Evolutionary conservation across 2,329 filamentous ascomycete species (phyloP), one percentile per base, ranked within the genome.

Genomic region (Nannizzia gypsea): DNA sequence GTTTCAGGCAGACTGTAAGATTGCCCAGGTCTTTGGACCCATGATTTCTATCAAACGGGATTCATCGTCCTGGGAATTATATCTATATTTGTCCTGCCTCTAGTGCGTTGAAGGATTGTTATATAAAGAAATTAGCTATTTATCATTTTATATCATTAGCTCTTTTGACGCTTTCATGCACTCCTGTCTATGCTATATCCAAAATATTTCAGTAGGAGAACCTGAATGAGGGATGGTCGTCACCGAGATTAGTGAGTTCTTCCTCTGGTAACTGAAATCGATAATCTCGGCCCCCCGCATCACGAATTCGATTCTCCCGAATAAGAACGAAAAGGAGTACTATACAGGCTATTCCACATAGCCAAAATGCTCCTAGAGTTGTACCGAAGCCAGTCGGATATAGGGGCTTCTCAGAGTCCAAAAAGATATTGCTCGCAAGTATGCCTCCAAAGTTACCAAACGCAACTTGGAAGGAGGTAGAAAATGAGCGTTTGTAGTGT

Each of bases 401-500:
- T 2, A 56, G 59, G 1, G 69, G 70, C 4, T 68, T 67, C 56
- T 72, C 69, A 6, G 61, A 61, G 22, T 65, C 58, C 31, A 70
- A 64, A 60, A 69, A 72, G 59, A 72, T 64, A 59, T 71, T 71
- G 55, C 69, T 72, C 2, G 70, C 71, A 26, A 74, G 67, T 6
- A 74, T 63, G 1, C 72, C 72, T 31, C 69, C 69, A 38, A 66
- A 67, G 57, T 71, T 72, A 0, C 71, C 71, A 26, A 72, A 64
- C 3, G 70, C 69, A 31, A 80, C 75, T 72, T 78, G 78, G 62
- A 82, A 73, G 15, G 80, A 81, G 20, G 79, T 74, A 4, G 76
- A 75, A 28, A 84, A 74, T 0, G 76, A 73, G 17, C 80, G 76
- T 71, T 84, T 84, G 68, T 81, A 83, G 66, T 82, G 80, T 1